A percentile compares a stretch with the other conserved stretches of the same genome.
These are phyloP conservation scores for Mrakia blollopis DNA, from an alignment of 768 basidiomycete species.

Conservation along the genomic window DNA sequence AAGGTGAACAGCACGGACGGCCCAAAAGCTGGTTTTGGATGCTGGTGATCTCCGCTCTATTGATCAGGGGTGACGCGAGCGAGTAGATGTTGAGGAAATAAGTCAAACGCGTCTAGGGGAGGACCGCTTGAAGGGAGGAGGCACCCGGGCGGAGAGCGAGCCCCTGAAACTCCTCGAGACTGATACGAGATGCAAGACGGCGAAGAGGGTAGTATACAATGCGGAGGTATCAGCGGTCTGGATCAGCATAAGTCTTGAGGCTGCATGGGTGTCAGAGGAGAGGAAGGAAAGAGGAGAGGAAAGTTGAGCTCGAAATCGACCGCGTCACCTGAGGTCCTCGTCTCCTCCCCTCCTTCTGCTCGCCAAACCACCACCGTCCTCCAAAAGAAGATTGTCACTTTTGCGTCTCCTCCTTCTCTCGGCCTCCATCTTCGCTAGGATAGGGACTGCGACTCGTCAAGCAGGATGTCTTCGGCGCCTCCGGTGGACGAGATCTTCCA, in stretches of 20 bases:
- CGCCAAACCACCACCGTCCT: not conserved
- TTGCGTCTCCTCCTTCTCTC: too few relatives aligned
- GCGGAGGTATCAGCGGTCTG: not conserved
- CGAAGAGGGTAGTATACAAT: not conserved
- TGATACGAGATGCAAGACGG: not conserved
- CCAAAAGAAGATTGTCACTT: not conserved
- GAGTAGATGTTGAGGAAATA: not conserved
- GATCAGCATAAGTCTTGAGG: not conserved
- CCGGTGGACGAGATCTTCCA: not conserved
- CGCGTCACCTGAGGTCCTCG: not conserved
- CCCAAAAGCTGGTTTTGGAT: not conserved
- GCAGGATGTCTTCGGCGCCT: not conserved
- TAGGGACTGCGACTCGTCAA: not conserved
- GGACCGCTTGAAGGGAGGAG: not conserved
- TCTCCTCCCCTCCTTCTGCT: too few relatives aligned
- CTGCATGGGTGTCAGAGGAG: not conserved
- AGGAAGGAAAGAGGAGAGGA: not conserved
- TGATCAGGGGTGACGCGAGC: not conserved
- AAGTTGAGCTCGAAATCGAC: not conserved
- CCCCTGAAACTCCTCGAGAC: not conserved
- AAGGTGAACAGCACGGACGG: not conserved
- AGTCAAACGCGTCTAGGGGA: not conserved
- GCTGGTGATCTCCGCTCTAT: not conserved
- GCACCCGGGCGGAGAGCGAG: too few relatives aligned
- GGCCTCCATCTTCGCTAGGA: not conserved